phyloP scores from a whole-genome alignment of 2,329 filamentous ascomycete genomes.

The Purpureocillium takamizusanense region DNA sequence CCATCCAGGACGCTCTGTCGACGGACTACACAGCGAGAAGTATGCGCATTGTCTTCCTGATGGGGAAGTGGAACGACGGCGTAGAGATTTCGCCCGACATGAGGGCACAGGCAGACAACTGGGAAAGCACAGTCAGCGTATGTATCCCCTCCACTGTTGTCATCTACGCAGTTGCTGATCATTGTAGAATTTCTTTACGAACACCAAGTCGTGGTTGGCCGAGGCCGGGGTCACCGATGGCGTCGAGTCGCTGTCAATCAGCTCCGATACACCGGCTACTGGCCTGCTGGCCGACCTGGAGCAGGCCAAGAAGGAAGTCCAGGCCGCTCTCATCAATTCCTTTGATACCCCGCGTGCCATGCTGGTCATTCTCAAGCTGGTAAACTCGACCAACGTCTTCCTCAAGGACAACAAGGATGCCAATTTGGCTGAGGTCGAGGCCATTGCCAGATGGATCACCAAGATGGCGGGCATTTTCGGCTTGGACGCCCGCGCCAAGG shows the following conservation, averaged over 20 bases:
- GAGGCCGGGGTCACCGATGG: constrained; percentile 28
- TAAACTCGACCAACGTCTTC: constrained; percentile 65
- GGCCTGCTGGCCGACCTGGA: constrained; percentile 33
- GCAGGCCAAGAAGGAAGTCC: constrained; percentile 44
- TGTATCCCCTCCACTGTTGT: constrained; percentile 12
- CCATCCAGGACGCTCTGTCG: constrained; percentile 72
- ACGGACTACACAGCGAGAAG: constrained; percentile 66
- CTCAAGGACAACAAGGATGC: constrained; percentile 36
- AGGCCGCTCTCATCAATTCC: constrained; percentile 64
- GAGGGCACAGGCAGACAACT: constrained; percentile 61
- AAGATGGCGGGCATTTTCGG: constrained; percentile 79
- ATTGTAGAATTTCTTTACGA: constrained; percentile 47
- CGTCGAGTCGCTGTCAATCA: constrained; percentile 29
- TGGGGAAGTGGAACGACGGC: constrained; percentile 83
- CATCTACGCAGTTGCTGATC: constrained; percentile 8
- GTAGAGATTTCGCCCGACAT: constrained; percentile 86
- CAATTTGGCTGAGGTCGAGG: constrained; percentile 39
- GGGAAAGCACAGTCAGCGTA: constrained; percentile 70
- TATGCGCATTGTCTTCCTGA: constrained; percentile 77
- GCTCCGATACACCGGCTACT: constrained; percentile 18
- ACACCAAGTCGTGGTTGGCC: constrained; percentile 43
- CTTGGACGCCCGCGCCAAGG: constrained; percentile 53
- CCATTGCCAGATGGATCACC: constrained; percentile 70
- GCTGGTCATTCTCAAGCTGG: constrained; percentile 66
- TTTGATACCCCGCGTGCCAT: constrained; percentile 81